Evolutionary conservation across 2,329 filamentous ascomycete species (phyloP).

Genomic region (Shiraia sp.): DNA sequence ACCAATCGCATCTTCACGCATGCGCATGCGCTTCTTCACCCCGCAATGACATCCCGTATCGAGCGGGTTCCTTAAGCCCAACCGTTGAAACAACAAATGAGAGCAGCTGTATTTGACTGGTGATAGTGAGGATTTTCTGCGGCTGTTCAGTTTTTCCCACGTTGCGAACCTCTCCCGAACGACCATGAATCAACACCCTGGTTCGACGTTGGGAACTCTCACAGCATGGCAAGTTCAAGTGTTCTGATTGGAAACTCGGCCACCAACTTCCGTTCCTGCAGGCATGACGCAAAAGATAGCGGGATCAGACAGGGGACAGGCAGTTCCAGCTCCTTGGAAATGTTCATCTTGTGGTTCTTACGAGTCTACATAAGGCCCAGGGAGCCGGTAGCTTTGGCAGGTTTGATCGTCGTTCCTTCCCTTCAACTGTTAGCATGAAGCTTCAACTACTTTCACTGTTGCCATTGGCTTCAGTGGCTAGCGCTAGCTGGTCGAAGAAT

Average conservation of each 20-base stretch:
- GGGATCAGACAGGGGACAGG: background rate
- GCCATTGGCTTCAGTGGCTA: conserved; percentile 17
- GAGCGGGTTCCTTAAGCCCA: background rate
- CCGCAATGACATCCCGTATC: background rate
- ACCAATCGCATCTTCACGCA: background rate
- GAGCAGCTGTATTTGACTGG: background rate
- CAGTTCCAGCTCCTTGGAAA: background rate
- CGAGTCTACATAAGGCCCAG: conserved; percentile 25
- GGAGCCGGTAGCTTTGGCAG: conserved; percentile 4
- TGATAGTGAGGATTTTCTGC: background rate
- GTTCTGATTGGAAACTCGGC: conserved; percentile 2
- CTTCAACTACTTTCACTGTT: conserved; percentile 28
- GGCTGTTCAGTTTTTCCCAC: no score
- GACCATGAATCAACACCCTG: no score
- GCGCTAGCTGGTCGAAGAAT: conserved; percentile 51
- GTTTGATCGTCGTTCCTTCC: conserved; percentile 5
- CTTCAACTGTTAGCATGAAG: conserved; percentile 27
- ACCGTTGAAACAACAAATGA: background rate
- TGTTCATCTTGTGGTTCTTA: background rate
- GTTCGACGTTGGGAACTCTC: no score
- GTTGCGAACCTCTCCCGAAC: no score
- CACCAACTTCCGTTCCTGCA: conserved; percentile 1
- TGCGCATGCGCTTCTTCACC: background rate
- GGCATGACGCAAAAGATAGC: conserved; percentile 1
- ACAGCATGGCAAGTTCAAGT: background rate